Base-by-base conservation (phyloP, 1,284 basidiomycete genomes). In the Pascua guehoae region DNA sequence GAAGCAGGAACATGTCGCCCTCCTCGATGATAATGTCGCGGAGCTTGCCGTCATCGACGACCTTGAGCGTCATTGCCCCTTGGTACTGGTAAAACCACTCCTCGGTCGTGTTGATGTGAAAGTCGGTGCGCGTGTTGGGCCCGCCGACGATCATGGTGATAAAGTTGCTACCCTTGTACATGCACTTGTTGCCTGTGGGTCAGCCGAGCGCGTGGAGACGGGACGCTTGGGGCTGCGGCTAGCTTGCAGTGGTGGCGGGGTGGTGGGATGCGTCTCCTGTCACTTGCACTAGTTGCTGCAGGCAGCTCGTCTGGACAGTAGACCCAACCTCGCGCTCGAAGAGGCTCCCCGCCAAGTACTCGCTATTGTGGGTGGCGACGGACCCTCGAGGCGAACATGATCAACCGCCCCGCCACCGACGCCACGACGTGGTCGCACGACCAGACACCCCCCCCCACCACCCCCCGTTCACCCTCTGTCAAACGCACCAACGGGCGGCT, bases 1-100 rank as follows among this genome's bases (percentile, higher is more conserved):
- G 93, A 17, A 98, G 80, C 65, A 98, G 75, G 75, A 95, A 97
- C 91, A 98, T 96, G 65, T 94, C 91, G 44, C 94, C 94, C 76
- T 98, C 92, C 59, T 86, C 87, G 67, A 98, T 96, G 32, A 81
- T 78, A 41, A 98, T 88, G 71, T 98, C 94, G 68, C 82, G 81
- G 75, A 97, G 94, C 64, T 83, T 81, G n/a, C 86, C 87, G 16
- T 88, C 88, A 55, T 95, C 91, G 11, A 98, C 87, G 5, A 91
- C 86, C 62, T 89, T 86, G 42, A 97, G 81, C 12, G 91, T 79
- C 90, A 97, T 96, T 2, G 83, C 85, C 1, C 91, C 91, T 74
- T 92, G 90, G 80, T 93, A 83, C 74, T 97, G 93, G 76, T 92
- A 95, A 74, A 96, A 96, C 91, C 91, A 96, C 78, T 96, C 93